Evolutionary conservation across 1,284 basidiomycete genomes (phyloP), one percentile per base, ranked within the genome.

Genomic region (Rhizoctonia solani): DNA sequence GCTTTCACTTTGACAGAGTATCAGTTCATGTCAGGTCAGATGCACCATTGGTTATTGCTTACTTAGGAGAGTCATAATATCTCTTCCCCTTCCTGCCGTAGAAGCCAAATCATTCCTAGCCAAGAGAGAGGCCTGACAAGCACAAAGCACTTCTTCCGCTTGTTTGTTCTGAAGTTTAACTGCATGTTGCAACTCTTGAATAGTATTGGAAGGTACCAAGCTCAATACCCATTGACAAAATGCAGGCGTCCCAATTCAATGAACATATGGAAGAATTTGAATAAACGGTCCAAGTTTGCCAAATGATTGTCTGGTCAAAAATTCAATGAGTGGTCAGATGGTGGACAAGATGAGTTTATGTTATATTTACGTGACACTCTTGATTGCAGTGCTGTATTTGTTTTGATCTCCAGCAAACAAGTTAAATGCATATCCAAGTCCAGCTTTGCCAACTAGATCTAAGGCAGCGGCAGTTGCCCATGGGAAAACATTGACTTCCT

Each of bases 41-140:
- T 42, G 11, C 9, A 9, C 6, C 6, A 46, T 9, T 9, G 44
- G 5, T 4, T 13, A 27, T 21, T 5, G 77, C 82, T 73, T 66
- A 84, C 83, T 70, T 69, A 85, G 75, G 54, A 82, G 75, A 67
- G 78, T 82, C 68, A 83, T 82, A 37, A 85, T 79, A 73, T 85
- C 82, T 71, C 79, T 81, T 1, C 79, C 80, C n/a, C 69, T 54
- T 37, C 42, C 69, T 25, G 46, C 54, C 25, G 68, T 29, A n/a
- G 72, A 70, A 19, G 72, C 67, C 32, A 73, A 71, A 29, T 73
- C 73, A 1, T 70, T 67, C 3, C 71, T 71, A 8, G 49, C 44
- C 3, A 44, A 27, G 1, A 55, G 30, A 21, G 16, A 23, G 14
- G 30, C 29, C 53, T 68, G 42, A 69, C 80, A 81, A 67, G 76